phyloP scores from a whole-genome alignment of 2,329 filamentous ascomycete genomes.

The Dothistroma septosporum region DNA sequence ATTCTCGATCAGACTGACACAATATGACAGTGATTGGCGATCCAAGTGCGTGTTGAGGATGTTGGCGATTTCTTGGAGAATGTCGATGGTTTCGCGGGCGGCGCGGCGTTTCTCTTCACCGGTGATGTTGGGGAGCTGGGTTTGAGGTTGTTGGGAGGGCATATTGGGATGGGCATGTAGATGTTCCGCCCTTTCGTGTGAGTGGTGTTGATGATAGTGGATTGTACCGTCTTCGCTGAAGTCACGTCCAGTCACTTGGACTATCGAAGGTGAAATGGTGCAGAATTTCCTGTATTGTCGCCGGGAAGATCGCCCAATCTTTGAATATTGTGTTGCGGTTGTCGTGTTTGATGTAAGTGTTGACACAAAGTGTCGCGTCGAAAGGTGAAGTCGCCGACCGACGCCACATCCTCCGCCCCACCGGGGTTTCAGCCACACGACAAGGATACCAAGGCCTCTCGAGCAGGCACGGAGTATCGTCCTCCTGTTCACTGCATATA shows the following conservation, averaged over 20 bases:
- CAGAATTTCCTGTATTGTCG: too few relatives aligned
- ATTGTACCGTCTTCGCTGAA: too few relatives aligned
- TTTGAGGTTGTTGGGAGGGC: background rate
- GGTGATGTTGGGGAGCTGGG: background rate
- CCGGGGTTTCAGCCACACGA: background rate
- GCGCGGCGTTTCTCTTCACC: slow-evolving; percentile 63
- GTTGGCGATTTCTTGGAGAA: slow-evolving; percentile 70
- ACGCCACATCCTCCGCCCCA: background rate
- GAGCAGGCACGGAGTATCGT: background rate
- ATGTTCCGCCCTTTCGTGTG: background rate
- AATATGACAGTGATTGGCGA: slow-evolving; percentile 84
- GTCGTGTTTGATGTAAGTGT: too few relatives aligned
- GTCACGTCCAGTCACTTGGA: too few relatives aligned
- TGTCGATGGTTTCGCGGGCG: slow-evolving; percentile 73
- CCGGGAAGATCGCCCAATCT: too few relatives aligned
- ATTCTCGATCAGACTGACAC: slow-evolving; percentile 94
- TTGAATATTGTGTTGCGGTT: too few relatives aligned
- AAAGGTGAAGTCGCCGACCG: background rate
- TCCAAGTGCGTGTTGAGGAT: slow-evolving; percentile 92
- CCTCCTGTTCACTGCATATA: background rate
- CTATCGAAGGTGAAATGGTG: too few relatives aligned
- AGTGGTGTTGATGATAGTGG: background rate
- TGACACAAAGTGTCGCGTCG: too few relatives aligned
- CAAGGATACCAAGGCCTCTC: background rate
- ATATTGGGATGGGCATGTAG: background rate